Percentiles rank a stretch among this genome's conserved stretches.
Conservation (phyloP, 495 filamentous ascomycete species). For the Glonium stellatum region DNA sequence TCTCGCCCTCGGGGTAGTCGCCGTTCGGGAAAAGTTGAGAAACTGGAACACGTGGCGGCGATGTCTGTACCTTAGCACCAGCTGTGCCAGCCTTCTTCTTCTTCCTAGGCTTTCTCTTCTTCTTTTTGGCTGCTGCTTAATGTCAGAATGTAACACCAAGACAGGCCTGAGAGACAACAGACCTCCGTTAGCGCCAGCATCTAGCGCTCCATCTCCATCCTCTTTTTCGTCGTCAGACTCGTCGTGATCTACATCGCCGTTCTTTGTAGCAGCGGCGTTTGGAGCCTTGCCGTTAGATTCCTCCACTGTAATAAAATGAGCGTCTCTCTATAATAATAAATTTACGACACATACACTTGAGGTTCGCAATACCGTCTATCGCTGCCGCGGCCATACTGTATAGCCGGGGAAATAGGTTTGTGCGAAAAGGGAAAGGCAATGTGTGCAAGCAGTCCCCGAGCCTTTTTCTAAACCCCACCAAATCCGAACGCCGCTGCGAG, state of each 20-base stretch:
- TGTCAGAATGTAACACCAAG: neutral
- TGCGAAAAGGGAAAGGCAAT: neutral
- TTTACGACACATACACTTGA: slow-evolving; percentile 22
- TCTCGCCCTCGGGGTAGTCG: slow-evolving; percentile 72
- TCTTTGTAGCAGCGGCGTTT: slow-evolving; percentile 18
- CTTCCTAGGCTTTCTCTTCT: slow-evolving; percentile 46
- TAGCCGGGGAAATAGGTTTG: neutral
- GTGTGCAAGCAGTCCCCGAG: neutral
- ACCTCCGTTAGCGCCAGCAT: slow-evolving; percentile 25
- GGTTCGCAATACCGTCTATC: slow-evolving; percentile 21
- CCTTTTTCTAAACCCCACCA: neutral
- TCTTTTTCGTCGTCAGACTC: slow-evolving; percentile 40
- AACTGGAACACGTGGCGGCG: slow-evolving; percentile 68
- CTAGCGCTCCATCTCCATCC: slow-evolving; percentile 30
- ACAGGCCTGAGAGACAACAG: neutral
- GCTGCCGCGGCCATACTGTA: slow-evolving; percentile 25
- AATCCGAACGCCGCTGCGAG: neutral
- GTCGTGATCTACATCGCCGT: slow-evolving; percentile 31
- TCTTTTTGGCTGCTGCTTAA: slow-evolving; percentile 44
- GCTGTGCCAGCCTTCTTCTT: slow-evolving; percentile 28
- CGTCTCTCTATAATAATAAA: neutral
- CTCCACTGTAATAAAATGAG: slow-evolving; percentile 13
- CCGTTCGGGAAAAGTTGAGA: slow-evolving; percentile 68
- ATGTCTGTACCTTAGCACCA: slow-evolving; percentile 42
- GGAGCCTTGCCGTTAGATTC: slow-evolving; percentile 20